Base-by-base conservation (phyloP, 1,284 basidiomycete species). In the Malassezia globosa region DNA sequence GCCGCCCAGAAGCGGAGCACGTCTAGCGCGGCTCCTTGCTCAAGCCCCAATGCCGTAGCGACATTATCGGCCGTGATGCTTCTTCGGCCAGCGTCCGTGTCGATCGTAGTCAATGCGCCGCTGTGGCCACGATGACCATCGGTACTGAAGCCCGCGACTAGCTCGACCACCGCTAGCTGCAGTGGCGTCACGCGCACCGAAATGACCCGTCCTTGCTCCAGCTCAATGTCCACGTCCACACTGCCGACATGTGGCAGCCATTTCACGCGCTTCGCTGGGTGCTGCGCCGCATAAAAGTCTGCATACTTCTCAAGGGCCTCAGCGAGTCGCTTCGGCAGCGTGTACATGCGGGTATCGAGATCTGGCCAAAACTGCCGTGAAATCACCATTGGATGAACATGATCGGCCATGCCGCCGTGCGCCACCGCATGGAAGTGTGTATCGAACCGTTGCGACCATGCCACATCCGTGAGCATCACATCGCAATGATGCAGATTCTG, bases 361-460 rank as follows among this genome's bases (percentile, higher is more conserved):
- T 60, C 64, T 1, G 68, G 68, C 68, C 68, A 70, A 38, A 68
- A 70, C 43, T 70, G 68, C 3, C 64, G 42, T 16, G 63, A 66
- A 1, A 66, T 48, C 8, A 70, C 59, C 38, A 69, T 21, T 2
- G 68, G 63, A 27, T 67, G 63, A 23, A 69, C 36, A 5, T 27
- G 29, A n/a, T 25, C 22, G 4, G 18, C 38, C 6, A 33, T 24
- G 29, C 26, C 4, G 36, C 25, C 3, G 46, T 33, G 21, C n/a
- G 18, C 6, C 24, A 27, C 26, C 4, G 25, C 46, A 35, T 63
- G 61, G 21, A 61, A 54, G 37, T 41, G 46, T 39, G 42, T 46
- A 37, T 70, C 64, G 41, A 59, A 48, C 8, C 51, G 51, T 0
- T 55, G 38, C 2, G 64, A 67, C 5, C 60, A 51, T 7, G 57